These are phyloP conservation scores for Xylaria sp. DNA, from an alignment of 2,329 filamentous ascomycete species.

Conservation along the genomic window DNA sequence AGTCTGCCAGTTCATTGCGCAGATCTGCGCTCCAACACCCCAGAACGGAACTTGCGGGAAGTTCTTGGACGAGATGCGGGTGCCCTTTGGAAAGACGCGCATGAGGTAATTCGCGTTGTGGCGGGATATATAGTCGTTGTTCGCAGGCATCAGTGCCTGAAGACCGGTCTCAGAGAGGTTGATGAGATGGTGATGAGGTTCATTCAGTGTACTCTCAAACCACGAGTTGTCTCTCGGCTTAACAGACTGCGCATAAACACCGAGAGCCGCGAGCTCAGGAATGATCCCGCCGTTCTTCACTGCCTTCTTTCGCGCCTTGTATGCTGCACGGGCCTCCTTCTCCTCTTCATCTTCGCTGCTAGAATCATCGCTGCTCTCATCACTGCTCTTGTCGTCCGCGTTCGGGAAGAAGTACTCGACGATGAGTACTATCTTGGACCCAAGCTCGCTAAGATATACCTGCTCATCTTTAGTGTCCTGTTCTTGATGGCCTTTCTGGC, in stretches of 20 bases:
- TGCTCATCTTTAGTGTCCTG: slow-evolving; percentile 63
- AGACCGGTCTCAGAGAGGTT: slow-evolving; percentile 75
- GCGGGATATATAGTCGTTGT: slow-evolving; percentile 60
- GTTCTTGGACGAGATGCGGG: slow-evolving; percentile 74
- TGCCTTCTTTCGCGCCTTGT: slow-evolving; percentile 64
- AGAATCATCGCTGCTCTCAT: slow-evolving; percentile 53
- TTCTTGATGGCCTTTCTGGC: slow-evolving; percentile 65
- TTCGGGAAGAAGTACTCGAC: slow-evolving; percentile 71
- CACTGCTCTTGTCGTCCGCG: slow-evolving; percentile 54
- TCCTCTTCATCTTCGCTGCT: slow-evolving; percentile 57
- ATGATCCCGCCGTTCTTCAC: slow-evolving; percentile 63
- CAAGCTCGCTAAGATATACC: slow-evolving; percentile 68
- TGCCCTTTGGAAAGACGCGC: slow-evolving; percentile 76
- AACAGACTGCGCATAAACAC: slow-evolving; percentile 76
- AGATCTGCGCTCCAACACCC: slow-evolving; percentile 75
- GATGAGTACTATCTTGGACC: slow-evolving; percentile 72
- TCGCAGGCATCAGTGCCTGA: slow-evolving; percentile 60
- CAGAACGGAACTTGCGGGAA: slow-evolving; percentile 72
- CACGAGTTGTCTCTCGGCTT: slow-evolving; percentile 75
- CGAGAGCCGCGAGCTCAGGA: slow-evolving; percentile 72
- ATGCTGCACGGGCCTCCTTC: slow-evolving; percentile 60
- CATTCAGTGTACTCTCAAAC: slow-evolving; percentile 62
- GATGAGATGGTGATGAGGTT: slow-evolving; percentile 54
- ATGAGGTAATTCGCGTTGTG: slow-evolving; percentile 76
- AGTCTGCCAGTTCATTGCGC: slow-evolving; percentile 76